phyloP scores from a whole-genome alignment of 805 yeast species.

The Saturnispora saitoi region DNA sequence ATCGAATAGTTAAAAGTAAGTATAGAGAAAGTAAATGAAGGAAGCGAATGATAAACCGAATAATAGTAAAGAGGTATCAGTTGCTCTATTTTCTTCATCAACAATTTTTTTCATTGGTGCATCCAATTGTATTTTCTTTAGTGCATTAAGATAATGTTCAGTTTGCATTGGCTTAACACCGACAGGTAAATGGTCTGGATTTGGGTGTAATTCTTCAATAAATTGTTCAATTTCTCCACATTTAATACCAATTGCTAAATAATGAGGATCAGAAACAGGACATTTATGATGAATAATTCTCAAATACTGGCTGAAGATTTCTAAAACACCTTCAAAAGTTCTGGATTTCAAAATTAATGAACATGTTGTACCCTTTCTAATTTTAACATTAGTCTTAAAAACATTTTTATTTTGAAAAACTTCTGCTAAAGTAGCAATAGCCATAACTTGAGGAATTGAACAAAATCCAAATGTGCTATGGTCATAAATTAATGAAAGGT shows the following conservation, averaged over 20 bases:
- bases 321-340: constrained; percentile 65
- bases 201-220: constrained; percentile 69
- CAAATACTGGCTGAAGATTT: constrained; percentile 67
- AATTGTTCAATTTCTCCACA: constrained; percentile 87
- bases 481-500: constrained; percentile 69
- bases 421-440: constrained; percentile 84
- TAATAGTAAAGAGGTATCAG: constrained; percentile 14
- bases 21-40: constrained; percentile 9
- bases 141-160: constrained; percentile 38
- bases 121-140: constrained; percentile 34
- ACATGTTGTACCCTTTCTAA: constrained; percentile 84
- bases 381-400: constrained; percentile 66
- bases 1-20: constrained; percentile 5
- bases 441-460: constrained; percentile 98
- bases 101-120: constrained; percentile 15
- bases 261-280: constrained; percentile 77
- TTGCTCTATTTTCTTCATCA: constrained; percentile 14
- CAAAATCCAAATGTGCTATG: constrained; percentile 83
- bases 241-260: constrained; percentile 69
- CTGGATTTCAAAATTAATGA: constrained; percentile 64
- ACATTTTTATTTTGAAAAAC: constrained; percentile 76
- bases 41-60: constrained; percentile 19
- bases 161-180: constrained; percentile 43
- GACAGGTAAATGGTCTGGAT: constrained; percentile 41
- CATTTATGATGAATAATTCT: constrained; percentile 73